phyloP scores from a whole-genome alignment of 202 grass and related monocot species.

The Saccharum hybrid region DNA sequence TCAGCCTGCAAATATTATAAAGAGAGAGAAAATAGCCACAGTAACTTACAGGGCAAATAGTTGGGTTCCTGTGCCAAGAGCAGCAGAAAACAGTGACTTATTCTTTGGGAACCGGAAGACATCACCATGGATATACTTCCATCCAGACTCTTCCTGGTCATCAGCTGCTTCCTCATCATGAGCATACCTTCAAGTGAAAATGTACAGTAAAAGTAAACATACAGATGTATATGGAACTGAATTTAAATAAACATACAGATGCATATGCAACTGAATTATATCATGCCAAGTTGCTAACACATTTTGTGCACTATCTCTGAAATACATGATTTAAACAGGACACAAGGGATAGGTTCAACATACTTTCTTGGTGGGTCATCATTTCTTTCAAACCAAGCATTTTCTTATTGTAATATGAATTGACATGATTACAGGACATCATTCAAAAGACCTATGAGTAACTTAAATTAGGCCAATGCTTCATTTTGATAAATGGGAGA shows the following conservation, averaged over 20 bases:
- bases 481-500: not conserved
- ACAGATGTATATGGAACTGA: not conserved
- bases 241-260: conserved; percentile 12
- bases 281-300: not conserved
- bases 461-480: not conserved
- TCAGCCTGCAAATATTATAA: not conserved
- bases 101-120: conserved; percentile 92
- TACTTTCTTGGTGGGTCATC: not conserved
- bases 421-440: not conserved
- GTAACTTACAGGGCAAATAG: conserved; percentile 84
- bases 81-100: conserved; percentile 90
- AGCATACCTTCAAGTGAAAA: conserved; percentile 69
- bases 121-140: conserved; percentile 99
- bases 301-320: not conserved
- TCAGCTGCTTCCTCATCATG: conserved; percentile 97
- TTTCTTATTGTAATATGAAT: not conserved
- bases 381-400: conserved; percentile 11
- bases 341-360: not conserved
- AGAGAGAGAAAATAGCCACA: not conserved
- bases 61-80: conserved; percentile 92
- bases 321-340: not conserved
- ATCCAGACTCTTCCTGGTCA: conserved; percentile 96
- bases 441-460: not conserved
- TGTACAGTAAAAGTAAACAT: conserved; percentile 4
- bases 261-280: not conserved